These are phyloP conservation scores for Linum tenue DNA, from an alignment of 345 rosid genomes.

Conservation along the genomic window DNA sequence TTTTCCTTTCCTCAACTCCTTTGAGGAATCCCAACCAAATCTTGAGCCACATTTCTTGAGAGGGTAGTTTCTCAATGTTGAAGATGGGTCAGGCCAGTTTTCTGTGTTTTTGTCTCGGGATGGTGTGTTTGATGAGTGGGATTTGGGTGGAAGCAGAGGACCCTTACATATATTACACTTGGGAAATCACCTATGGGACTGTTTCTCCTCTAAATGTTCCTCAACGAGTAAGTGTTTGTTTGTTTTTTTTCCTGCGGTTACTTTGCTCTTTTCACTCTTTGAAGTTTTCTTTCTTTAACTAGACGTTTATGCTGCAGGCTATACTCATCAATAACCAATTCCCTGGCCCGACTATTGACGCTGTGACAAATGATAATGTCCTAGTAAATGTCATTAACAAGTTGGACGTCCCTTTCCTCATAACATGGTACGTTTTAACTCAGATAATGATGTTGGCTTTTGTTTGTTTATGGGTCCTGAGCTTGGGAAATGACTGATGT, in stretches of 20 bases:
- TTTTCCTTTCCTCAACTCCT: no score
- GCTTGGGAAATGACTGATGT: neutral
- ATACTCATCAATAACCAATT: constrained; percentile 74
- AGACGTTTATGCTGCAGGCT: constrained; percentile 32
- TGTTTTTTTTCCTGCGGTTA: neutral
- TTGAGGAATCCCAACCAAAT: no score
- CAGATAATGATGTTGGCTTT: neutral
- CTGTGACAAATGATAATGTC: constrained; percentile 66
- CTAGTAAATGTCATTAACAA: constrained; percentile 59
- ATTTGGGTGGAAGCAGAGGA: constrained; percentile 52
- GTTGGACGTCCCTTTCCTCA: constrained; percentile 64
- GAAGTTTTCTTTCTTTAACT: no score
- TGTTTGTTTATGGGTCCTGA: neutral
- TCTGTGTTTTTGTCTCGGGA: constrained; percentile 26
- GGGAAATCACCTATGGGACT: constrained; percentile 86
- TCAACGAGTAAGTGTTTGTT: constrained; percentile 12
- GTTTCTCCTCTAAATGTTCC: constrained; percentile 52
- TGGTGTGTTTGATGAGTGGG: constrained; percentile 37
- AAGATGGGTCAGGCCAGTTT: constrained; percentile 7
- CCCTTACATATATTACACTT: constrained; percentile 69
- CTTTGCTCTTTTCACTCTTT: no score
- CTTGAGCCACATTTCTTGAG: neutral
- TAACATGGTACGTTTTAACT: constrained; percentile 47
- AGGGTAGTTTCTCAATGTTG: neutral
- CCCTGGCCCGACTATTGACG: constrained; percentile 86